A percentile compares a stretch with the other conserved stretches of the same genome.
These are phyloP conservation scores for Asterophora parasitica DNA, from an alignment of 768 basidiomycete species.

Conservation along the genomic window DNA sequence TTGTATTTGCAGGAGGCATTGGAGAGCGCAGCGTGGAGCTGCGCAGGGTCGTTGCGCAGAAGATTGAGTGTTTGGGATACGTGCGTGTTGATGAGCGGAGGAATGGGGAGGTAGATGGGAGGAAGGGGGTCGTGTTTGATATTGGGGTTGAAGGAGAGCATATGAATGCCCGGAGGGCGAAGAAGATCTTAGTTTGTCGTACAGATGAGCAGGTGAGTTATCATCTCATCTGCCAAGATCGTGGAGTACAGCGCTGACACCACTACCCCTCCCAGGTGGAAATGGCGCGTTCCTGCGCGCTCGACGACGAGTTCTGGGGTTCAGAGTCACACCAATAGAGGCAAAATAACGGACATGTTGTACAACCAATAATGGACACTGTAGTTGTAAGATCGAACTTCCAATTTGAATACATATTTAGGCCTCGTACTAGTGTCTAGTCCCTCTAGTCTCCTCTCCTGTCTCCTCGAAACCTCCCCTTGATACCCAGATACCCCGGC, in stretches of 20 bases:
- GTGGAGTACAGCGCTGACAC: too few relatives aligned
- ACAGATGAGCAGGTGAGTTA: conserved; percentile 58
- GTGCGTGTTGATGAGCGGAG: conserved; percentile 40
- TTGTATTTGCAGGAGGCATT: conserved; percentile 87
- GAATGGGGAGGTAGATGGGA: conserved; percentile 39
- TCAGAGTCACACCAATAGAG: background rate
- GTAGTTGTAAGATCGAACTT: background rate
- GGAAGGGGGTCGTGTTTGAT: conserved; percentile 42
- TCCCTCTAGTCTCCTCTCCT: too few relatives aligned
- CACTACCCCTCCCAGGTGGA: conserved; percentile 15
- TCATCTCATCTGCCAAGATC: too few relatives aligned
- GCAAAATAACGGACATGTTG: too few relatives aligned
- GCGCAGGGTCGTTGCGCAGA: conserved; percentile 49
- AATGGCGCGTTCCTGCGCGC: conserved; percentile 36
- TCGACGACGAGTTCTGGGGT: conserved; percentile 23
- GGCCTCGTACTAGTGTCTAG: too few relatives aligned
- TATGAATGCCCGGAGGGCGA: conserved; percentile 12
- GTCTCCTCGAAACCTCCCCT: too few relatives aligned
- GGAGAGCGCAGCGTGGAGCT: conserved; percentile 71
- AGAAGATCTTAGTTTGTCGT: conserved; percentile 51
- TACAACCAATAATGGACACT: background rate
- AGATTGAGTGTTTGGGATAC: conserved; percentile 60
- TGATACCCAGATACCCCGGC: too few relatives aligned
- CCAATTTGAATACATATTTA: too few relatives aligned
- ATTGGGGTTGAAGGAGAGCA: conserved; percentile 30